Conservation (phyloP, 2,329 filamentous ascomycete species). For the Xylariomycetidae sp. region DNA sequence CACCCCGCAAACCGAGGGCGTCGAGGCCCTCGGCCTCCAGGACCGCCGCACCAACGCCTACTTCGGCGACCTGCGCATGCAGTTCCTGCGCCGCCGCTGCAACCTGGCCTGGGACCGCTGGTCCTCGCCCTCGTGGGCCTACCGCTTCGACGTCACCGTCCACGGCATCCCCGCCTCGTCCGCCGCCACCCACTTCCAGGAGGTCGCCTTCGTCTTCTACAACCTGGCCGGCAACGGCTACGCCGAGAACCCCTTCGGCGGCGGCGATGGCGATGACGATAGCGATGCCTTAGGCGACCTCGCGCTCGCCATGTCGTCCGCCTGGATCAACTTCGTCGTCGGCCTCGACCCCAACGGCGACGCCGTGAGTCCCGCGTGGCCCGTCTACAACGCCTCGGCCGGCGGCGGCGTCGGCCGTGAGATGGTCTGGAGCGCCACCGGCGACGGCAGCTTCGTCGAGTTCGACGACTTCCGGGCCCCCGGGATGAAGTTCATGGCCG, state of each 20-base stretch:
- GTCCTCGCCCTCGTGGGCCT: constrained; percentile 24
- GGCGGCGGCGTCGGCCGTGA: constrained; percentile 17
- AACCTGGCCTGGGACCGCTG: constrained; percentile 23
- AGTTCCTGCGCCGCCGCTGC: constrained; percentile 22
- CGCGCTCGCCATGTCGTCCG: constrained; percentile 22
- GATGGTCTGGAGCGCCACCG: constrained; percentile 23
- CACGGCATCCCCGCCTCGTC: constrained; percentile 16
- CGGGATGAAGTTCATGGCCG: constrained; percentile 25
- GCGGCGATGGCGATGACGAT: too few relatives aligned
- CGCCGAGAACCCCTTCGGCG: constrained; percentile 24
- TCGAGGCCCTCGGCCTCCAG: constrained; percentile 21
- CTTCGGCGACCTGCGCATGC: constrained; percentile 23
- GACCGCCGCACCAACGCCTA: constrained; percentile 25
- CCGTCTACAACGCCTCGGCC: constrained; percentile 15
- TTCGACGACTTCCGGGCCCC: constrained; percentile 24
- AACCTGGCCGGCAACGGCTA: constrained; percentile 29
- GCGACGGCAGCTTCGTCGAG: constrained; percentile 20
- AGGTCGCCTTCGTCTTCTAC: constrained; percentile 38
- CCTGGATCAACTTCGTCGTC: constrained; percentile 41
- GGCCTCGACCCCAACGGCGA: constrained; percentile 47
- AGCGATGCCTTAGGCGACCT: constrained; percentile 20
- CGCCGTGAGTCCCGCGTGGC: constrained; percentile 22
- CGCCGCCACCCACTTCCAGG: constrained; percentile 35
- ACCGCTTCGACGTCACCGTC: constrained; percentile 29
- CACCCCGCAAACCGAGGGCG: constrained; percentile 19